phyloP scores from a whole-genome alignment of 768 basidiomycete species.

The Boletus rubroflammeus region DNA sequence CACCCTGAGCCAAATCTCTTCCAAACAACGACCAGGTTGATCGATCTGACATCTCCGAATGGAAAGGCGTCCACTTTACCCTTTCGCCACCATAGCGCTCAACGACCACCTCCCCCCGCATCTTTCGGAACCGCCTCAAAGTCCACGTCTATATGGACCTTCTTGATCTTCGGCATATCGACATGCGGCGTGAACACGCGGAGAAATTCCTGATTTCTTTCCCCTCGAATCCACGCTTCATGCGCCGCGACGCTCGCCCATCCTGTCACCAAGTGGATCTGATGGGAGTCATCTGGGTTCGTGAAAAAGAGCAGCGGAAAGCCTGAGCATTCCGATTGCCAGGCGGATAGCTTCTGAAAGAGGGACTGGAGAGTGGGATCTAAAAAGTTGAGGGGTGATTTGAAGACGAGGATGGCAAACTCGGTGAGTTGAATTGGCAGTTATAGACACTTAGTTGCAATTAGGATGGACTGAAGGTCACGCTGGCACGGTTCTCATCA shows the following conservation, averaged over 20 bases:
- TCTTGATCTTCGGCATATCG: constrained; percentile 26
- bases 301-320: constrained; percentile 42
- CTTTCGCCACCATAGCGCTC: constrained; percentile 4
- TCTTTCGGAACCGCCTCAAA: constrained; percentile 31
- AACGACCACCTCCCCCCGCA: not conserved
- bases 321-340: constrained; percentile 41
- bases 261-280: constrained; percentile 41
- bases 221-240: constrained; percentile 40
- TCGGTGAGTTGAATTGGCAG: constrained; percentile 28
- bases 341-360: constrained; percentile 30
- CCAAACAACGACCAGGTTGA: constrained; percentile 6
- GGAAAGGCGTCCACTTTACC: not conserved
- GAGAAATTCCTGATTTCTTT: constrained; percentile 38
- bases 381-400: constrained; percentile 28
- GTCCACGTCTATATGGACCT: constrained; percentile 40
- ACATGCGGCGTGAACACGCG: constrained; percentile 28
- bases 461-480: not conserved
- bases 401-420: constrained; percentile 37
- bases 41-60: not conserved
- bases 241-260: constrained; percentile 43
- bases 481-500: not conserved
- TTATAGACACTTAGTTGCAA: not conserved
- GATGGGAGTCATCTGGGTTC: constrained; percentile 9
- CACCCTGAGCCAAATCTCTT: constrained; percentile 10
- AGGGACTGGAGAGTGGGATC: constrained; percentile 28